Percentiles rank a stretch among this genome's conserved stretches.
Evolutionary conservation across 345 rosid species (phyloP).

Genomic region (Anastatica hierochuntica): DNA sequence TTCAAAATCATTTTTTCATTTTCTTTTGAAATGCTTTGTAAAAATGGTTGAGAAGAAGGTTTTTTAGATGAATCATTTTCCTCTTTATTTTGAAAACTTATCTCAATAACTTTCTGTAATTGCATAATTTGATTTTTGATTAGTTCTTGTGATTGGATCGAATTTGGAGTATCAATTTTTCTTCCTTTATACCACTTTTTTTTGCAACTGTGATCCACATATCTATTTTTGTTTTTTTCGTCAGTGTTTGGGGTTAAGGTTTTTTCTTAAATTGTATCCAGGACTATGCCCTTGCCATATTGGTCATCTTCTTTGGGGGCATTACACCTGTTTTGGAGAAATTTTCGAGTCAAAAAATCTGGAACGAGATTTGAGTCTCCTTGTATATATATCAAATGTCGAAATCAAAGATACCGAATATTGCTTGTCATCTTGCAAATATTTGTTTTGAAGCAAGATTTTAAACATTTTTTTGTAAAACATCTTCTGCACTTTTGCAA

Average conservation of each 20-base stretch:
- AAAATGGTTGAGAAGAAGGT: no score
- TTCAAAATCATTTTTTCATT: not conserved
- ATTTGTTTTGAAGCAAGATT: no score
- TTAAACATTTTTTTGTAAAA: no score
- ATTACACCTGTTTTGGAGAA: not conserved
- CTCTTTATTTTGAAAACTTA: not conserved
- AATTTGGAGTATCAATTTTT: not conserved
- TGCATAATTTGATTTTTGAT: not conserved
- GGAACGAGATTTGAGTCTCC: not conserved
- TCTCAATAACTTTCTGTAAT: not conserved
- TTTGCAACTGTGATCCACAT: not conserved
- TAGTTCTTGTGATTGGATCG: not conserved
- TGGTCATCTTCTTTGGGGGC: not conserved
- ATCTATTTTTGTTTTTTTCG: no score
- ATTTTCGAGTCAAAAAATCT: not conserved
- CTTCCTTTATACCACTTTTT: not conserved
- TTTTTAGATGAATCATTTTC: not conserved
- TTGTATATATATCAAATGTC: no score
- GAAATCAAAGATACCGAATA: no score
- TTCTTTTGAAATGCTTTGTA: not conserved
- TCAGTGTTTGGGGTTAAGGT: no score
- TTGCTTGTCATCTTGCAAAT: no score
- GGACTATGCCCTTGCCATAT: not conserved
- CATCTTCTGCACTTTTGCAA: no score
- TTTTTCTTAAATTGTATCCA: not conserved